Percentiles rank a stretch among this genome's conserved stretches.
These are phyloP conservation scores for Babesia ovis DNA, from an alignment of 169 alveolate species.

Conservation along the genomic window DNA sequence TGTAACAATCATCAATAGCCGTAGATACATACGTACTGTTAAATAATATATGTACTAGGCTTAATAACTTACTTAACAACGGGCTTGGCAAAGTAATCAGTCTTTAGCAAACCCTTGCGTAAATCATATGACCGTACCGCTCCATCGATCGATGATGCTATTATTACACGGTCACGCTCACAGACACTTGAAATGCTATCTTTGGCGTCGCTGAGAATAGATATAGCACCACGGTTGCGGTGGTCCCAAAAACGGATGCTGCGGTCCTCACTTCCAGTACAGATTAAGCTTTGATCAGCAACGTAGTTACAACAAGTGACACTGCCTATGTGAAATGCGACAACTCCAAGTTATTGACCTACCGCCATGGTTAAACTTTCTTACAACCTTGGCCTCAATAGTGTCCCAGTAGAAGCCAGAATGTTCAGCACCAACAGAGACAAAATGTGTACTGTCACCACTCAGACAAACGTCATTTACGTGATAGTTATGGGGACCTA, in stretches of 20 bases:
- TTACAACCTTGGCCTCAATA: conserved; percentile 70
- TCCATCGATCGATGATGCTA: conserved; percentile 76
- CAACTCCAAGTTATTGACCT: not conserved
- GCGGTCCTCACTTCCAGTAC: conserved; percentile 79
- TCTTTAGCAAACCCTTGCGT: conserved; percentile 71
- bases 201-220: conserved; percentile 68
- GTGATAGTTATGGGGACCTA: conserved; percentile 82
- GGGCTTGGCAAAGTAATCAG: conserved; percentile 67
- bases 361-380: conserved; percentile 79
- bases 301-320: conserved; percentile 59
- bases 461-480: conserved; percentile 71
- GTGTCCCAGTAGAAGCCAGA: conserved; percentile 80
- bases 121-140: conserved; percentile 71
- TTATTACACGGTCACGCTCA: conserved; percentile 34
- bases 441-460: conserved; percentile 76
- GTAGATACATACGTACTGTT: conserved; percentile 61
- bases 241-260: conserved; percentile 77
- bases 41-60: too few relatives aligned
- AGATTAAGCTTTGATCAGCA: conserved; percentile 44
- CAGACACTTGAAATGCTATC: conserved; percentile 69
- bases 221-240: conserved; percentile 66
- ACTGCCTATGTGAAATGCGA: conserved; percentile 24
- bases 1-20: conserved; percentile 63
- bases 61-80: conserved; percentile 46
- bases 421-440: conserved; percentile 80